A percentile compares a stretch with the other conserved stretches of the same genome.
These are phyloP conservation scores for Besnoitia besnoiti DNA, from an alignment of 169 alveolate genomes.

Conservation along the genomic window DNA sequence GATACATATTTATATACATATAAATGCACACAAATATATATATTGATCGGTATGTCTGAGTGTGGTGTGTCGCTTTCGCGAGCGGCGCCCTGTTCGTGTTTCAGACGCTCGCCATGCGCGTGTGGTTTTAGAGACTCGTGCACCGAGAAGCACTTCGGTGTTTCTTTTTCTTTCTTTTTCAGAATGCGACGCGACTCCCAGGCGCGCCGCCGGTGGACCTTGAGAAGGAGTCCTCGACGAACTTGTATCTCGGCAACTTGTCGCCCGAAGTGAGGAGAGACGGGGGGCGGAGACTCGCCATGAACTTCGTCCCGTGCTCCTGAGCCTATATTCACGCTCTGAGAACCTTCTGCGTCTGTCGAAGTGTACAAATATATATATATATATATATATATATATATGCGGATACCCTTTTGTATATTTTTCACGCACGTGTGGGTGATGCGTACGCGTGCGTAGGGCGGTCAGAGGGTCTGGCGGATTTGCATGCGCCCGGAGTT, in stretches of 20 bases:
- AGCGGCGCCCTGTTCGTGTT: no score
- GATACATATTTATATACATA: not conserved
- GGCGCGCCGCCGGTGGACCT: conserved; percentile 70
- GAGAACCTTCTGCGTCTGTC: not conserved
- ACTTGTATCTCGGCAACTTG: conserved; percentile 83
- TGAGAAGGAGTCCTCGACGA: conserved; percentile 72
- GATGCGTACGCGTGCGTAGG: not conserved
- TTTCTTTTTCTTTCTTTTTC: not conserved
- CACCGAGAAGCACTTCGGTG: not conserved
- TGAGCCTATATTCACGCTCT: not conserved
- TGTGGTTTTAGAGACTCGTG: not conserved
- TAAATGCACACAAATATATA: not conserved
- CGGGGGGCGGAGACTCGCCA: no score
- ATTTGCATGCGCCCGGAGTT: no score
- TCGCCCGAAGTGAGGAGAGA: conserved; percentile 78
- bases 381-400: no score
- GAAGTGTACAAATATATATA: no score
- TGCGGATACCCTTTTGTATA: no score
- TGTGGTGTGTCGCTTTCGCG: not conserved
- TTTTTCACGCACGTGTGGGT: not conserved
- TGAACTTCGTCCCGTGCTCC: no score
- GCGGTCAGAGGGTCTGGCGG: not conserved
- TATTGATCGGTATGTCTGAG: not conserved
- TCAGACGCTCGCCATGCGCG: no score
- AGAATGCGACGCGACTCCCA: conserved; percentile 74